phyloP scores from a whole-genome alignment of 768 basidiomycete genomes.

The Hemileccinum impolitum region DNA sequence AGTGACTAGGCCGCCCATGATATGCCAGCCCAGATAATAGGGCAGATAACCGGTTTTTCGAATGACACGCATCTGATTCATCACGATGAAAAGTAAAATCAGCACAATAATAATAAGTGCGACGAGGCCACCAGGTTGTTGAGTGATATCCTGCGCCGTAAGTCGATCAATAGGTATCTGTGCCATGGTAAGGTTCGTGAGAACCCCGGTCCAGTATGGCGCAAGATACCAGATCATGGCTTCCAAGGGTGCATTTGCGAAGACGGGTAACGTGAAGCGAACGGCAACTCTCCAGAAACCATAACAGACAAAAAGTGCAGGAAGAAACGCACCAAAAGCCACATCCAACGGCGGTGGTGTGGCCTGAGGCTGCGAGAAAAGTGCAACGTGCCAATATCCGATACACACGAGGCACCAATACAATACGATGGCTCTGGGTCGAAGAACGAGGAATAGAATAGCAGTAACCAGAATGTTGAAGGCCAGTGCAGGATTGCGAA shows the following conservation, averaged over 20 bases:
- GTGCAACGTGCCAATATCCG: constrained; percentile 79
- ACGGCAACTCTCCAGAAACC: constrained; percentile 76
- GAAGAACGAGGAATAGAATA: constrained; percentile 67
- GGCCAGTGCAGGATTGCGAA: constrained; percentile 64
- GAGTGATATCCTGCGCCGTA: constrained; percentile 61
- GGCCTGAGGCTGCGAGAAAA: constrained; percentile 72
- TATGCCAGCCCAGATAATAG: constrained; percentile 73
- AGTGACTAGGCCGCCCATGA: constrained; percentile 59
- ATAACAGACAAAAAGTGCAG: constrained; percentile 72
- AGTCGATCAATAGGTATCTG: constrained; percentile 76
- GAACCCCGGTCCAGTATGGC: constrained; percentile 75
- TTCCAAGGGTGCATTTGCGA: constrained; percentile 67
- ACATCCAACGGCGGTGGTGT: constrained; percentile 65
- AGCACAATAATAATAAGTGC: constrained; percentile 68
- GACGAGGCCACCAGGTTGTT: constrained; percentile 63
- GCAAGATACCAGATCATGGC: constrained; percentile 68
- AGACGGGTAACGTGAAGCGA: constrained; percentile 70
- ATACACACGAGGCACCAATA: constrained; percentile 81
- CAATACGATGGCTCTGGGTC: constrained; percentile 62
- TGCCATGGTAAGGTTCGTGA: constrained; percentile 68
- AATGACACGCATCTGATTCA: constrained; percentile 80
- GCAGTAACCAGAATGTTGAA: constrained; percentile 70
- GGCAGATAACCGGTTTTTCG: constrained; percentile 83
- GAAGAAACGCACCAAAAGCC: constrained; percentile 78
- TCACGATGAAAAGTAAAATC: constrained; percentile 52